These are phyloP conservation scores for Aspergillus panamensis DNA, from an alignment of 495 filamentous ascomycete genomes.

Conservation along the genomic window DNA sequence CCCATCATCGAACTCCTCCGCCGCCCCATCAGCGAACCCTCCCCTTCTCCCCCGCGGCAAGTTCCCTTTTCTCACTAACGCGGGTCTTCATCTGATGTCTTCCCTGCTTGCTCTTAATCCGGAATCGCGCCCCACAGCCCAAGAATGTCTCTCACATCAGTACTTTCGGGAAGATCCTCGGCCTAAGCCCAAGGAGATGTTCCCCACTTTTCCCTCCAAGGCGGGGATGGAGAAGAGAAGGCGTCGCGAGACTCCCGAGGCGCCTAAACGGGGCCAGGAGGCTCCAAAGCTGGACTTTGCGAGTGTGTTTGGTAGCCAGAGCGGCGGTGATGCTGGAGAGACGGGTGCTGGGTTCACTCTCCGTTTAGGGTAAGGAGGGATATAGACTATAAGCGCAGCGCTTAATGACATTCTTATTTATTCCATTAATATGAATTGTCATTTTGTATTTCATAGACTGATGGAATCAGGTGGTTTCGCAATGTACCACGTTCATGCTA, in stretches of 20 bases:
- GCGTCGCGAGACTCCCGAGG: slow-evolving; percentile 71
- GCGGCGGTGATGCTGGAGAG: slow-evolving; percentile 65
- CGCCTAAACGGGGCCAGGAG: slow-evolving; percentile 73
- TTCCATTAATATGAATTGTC: neutral
- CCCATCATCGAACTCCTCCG: slow-evolving; percentile 48
- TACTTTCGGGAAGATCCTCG: slow-evolving; percentile 90
- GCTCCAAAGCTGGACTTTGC: slow-evolving; percentile 62
- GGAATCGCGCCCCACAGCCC: slow-evolving; percentile 61
- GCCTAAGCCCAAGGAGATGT: slow-evolving; percentile 81
- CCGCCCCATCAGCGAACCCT: slow-evolving; percentile 22
- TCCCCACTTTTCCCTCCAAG: slow-evolving; percentile 90
- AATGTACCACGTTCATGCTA: neutral
- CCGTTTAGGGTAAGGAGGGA: slow-evolving; percentile 53
- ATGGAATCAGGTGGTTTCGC: neutral
- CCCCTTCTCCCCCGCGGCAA: slow-evolving; percentile 55
- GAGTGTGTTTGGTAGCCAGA: slow-evolving; percentile 72
- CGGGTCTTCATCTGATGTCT: slow-evolving; percentile 66
- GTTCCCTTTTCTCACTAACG: slow-evolving; percentile 77
- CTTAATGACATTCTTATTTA: neutral
- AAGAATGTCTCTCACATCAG: slow-evolving; percentile 67
- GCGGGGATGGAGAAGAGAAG: slow-evolving; percentile 86
- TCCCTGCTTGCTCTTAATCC: slow-evolving; percentile 75
- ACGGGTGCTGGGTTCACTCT: slow-evolving; percentile 80
- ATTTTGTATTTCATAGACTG: neutral
- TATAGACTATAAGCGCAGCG: neutral